Evolutionary conservation across 1,139 yeast species (phyloP).

Genomic region (Geotrichum cucujoidarum): DNA sequence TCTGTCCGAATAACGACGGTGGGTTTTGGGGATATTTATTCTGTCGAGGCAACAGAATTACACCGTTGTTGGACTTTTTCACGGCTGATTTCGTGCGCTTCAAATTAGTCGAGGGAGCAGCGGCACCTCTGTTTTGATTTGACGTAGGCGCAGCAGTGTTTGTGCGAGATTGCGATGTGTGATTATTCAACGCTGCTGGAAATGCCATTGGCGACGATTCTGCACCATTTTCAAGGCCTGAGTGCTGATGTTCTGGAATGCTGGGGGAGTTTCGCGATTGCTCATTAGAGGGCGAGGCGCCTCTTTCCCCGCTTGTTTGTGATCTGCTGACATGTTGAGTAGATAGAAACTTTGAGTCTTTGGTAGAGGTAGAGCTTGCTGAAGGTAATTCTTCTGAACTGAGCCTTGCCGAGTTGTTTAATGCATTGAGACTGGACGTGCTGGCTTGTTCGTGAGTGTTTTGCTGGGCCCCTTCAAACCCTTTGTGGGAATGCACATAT

Average conservation of each 20-base stretch:
- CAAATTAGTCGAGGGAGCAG: neutral
- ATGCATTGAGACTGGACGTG: neutral
- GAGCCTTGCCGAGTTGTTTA: neutral
- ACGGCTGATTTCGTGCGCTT: neutral
- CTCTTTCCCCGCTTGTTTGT: too few relatives aligned
- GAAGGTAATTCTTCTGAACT: neutral
- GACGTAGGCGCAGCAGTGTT: neutral
- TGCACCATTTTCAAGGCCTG: too few relatives aligned
- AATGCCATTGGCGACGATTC: neutral
- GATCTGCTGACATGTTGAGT: too few relatives aligned
- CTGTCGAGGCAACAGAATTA: conserved; percentile 31
- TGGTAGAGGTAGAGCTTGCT: too few relatives aligned
- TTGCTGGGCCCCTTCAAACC: too few relatives aligned
- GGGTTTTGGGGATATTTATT: conserved; percentile 21
- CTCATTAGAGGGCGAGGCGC: neutral
- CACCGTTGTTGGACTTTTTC: conserved; percentile 27
- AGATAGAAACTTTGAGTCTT: too few relatives aligned
- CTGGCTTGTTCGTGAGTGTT: too few relatives aligned
- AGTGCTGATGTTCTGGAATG: neutral
- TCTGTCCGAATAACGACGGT: neutral
- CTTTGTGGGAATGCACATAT: too few relatives aligned
- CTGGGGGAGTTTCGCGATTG: neutral
- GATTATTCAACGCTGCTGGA: neutral
- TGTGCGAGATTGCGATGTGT: neutral
- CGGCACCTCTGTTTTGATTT: neutral